phyloP scores from a whole-genome alignment of 176 grass and related monocot species.

The Zizania latifolia region DNA sequence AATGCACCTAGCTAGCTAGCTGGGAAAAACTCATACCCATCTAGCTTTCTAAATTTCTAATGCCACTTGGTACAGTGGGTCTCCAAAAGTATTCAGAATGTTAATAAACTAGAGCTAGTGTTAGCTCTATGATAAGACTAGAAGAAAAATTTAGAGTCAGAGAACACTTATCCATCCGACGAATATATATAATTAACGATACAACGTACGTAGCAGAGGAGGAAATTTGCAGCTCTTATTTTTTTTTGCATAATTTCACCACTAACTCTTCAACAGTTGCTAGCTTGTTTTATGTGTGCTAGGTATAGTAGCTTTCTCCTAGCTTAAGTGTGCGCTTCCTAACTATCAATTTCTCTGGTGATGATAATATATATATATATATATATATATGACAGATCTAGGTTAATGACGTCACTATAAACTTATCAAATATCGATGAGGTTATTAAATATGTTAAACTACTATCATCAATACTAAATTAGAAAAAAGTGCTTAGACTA shows the following conservation, averaged over 20 bases:
- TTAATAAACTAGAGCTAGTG: not conserved
- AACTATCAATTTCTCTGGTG: no score
- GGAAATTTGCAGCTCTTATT: not conserved
- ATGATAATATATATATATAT: no score
- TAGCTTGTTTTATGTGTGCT: no score
- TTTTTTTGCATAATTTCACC: not conserved
- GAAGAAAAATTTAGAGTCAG: not conserved
- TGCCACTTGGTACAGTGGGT: not conserved
- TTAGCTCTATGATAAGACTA: not conserved
- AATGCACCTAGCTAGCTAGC: conserved; percentile 21
- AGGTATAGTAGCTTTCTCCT: no score
- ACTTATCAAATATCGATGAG: no score
- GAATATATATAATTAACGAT: no score
- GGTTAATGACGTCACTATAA: no score
- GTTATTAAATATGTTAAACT: no score
- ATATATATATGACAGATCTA: no score
- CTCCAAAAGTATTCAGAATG: not conserved
- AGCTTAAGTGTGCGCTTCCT: no score
- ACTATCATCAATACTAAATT: no score
- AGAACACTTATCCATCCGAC: not conserved
- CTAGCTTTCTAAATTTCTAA: not conserved
- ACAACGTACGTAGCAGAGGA: not conserved
- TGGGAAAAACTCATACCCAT: not conserved
- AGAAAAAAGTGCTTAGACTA: no score
- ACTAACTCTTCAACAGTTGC: not conserved